These are phyloP conservation scores for Salinomyces thailandicus DNA, from an alignment of 2,329 filamentous ascomycete species.

Conservation along the genomic window DNA sequence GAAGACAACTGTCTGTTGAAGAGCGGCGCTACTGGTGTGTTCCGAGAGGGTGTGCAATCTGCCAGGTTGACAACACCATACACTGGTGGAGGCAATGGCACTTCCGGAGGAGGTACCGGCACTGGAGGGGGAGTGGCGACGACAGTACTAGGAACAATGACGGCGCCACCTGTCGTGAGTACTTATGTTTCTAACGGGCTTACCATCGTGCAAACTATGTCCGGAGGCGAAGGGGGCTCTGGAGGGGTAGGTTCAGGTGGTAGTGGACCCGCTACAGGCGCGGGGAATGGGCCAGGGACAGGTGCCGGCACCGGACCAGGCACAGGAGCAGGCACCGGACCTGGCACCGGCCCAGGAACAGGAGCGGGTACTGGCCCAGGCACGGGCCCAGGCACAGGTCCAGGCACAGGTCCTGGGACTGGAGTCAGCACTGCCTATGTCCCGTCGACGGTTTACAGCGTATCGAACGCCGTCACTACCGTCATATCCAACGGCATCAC, in stretches of 20 bases:
- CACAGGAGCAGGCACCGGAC: slow-evolving; percentile 7
- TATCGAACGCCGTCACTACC: slow-evolving; percentile 17
- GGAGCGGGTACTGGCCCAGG: slow-evolving; percentile 10
- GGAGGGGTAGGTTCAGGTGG: slow-evolving; percentile 2
- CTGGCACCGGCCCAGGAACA: slow-evolving; percentile 7
- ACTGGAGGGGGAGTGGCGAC: slow-evolving; percentile 2
- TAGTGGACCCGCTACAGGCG: neutral
- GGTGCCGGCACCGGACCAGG: slow-evolving; percentile 7
- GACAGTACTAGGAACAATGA: slow-evolving; percentile 5
- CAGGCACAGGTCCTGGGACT: slow-evolving; percentile 12
- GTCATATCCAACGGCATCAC: slow-evolving; percentile 19
- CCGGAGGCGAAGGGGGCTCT: neutral
- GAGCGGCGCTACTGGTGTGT: slow-evolving; percentile 6
- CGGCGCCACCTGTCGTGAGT: slow-evolving; percentile 1
- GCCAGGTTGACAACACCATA: slow-evolving; percentile 12
- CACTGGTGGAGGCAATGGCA: slow-evolving; percentile 10
- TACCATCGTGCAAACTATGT: slow-evolving; percentile 2
- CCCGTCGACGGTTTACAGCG: slow-evolving; percentile 17
- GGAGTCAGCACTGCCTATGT: slow-evolving; percentile 7
- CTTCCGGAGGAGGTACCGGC: slow-evolving; percentile 5
- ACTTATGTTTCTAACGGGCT: slow-evolving; percentile 4
- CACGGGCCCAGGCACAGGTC: slow-evolving; percentile 6
- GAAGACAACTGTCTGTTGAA: slow-evolving; percentile 20
- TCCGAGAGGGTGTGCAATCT: slow-evolving; percentile 8
- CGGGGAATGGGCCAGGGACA: slow-evolving; percentile 4